phyloP scores from a whole-genome alignment of 305 asterid genomes.

The Solanum hybrid region DNA sequence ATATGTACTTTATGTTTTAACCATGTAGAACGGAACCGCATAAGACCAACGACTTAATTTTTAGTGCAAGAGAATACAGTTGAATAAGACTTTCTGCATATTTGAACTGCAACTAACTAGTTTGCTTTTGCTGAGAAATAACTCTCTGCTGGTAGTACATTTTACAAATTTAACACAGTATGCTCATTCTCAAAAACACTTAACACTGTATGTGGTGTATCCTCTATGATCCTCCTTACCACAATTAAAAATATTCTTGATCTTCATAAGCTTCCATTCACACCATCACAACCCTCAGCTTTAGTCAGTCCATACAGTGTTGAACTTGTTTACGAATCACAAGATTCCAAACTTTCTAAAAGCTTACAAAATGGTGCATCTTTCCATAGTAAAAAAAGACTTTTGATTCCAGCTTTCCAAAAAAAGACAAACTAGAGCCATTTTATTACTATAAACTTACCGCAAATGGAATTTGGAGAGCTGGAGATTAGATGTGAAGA shows the following conservation, averaged over 20 bases:
- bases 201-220: neutral
- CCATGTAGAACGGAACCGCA: neutral
- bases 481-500: constrained; percentile 12
- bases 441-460: constrained; percentile 4
- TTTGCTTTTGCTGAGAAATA: neutral
- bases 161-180: neutral
- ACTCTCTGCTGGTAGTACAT: neutral
- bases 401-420: neutral
- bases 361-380: neutral
- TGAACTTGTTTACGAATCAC: neutral
- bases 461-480: constrained; percentile 9
- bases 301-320: neutral
- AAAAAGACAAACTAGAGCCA: neutral
- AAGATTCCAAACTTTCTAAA: neutral
- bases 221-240: neutral
- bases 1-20: neutral
- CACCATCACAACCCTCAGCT: neutral
- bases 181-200: neutral
- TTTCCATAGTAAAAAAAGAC: neutral
- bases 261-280: neutral
- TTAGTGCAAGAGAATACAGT: neutral
- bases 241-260: neutral
- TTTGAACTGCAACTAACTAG: neutral
- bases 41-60: neutral
- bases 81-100: neutral